Base-by-base conservation (phyloP, 306 rosid species). In the Vicia sativa region DNA sequence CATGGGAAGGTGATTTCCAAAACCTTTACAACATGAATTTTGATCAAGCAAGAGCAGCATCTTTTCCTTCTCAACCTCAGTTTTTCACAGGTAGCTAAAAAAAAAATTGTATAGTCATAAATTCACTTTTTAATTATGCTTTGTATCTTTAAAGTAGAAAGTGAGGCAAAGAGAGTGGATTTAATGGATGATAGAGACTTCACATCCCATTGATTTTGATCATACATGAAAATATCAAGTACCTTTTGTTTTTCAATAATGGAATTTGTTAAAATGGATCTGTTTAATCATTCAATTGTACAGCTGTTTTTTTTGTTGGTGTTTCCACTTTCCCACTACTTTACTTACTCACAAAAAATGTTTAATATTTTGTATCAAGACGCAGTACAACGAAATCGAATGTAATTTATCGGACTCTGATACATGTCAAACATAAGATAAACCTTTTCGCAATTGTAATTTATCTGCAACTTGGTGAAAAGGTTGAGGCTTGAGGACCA, bases 1-100 rank as follows among this genome's bases (percentile, higher is more conserved):
- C 81, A 56, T 89, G 87, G 86, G 93, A 89, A 71, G 74, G 78
- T 9, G 91, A 85, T 64, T 74, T 81, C 42, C 91, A 81, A 53
- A 85, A 81, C 76, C 72, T 81, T 10, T 63, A 72, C 66, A 68
- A 64, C 58, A 53, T 72, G 65, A 81, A 58, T 72, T 80, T 82
- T 70, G 85, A 82, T 78, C 89, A 86, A 84, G 81, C 85, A 78
- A 59, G 81, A 72, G 41, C 79, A 16, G 7, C 78, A 48, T 52
- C 87, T 50, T 85, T 79, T 71, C 70, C 78, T 48, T 61, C 85
- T 34, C 84, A 83, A 53, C 61, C 85, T 45, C 84, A 83, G 60
- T 70, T 72, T 69, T 81, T 81, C 59, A 52, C 86, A 81, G 92
- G 92, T 89, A 78, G 45, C 69, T 48, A 55, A 45, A 23, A 49